Evolutionary conservation across 2,329 filamentous ascomycete genomes (phyloP).

Genomic region (Xylaria multiplex): DNA sequence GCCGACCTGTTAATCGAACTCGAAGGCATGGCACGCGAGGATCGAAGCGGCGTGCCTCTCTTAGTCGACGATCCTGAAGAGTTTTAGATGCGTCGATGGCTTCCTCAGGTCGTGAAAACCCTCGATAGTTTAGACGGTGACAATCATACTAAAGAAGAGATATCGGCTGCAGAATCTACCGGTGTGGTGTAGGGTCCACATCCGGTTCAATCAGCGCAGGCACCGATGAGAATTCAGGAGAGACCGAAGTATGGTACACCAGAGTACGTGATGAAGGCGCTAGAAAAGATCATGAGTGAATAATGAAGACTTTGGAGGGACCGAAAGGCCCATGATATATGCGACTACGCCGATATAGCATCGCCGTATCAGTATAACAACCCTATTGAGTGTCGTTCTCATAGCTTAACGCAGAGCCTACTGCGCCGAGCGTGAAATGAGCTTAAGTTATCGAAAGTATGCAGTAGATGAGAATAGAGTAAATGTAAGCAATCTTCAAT

Average conservation of each 20-base stretch:
- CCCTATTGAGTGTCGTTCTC: no score
- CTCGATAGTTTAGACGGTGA: slow-evolving; percentile 10
- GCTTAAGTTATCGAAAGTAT: no score
- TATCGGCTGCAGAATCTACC: slow-evolving; percentile 13
- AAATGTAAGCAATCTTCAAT: no score
- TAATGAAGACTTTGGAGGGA: neutral
- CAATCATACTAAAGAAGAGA: slow-evolving; percentile 21
- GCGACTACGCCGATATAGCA: no score
- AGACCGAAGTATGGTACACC: neutral
- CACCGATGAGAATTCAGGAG: neutral
- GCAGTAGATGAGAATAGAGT: no score
- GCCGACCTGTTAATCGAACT: slow-evolving; percentile 9
- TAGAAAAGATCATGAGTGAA: slow-evolving; percentile 24
- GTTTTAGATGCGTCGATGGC: slow-evolving; percentile 26
- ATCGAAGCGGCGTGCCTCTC: slow-evolving; percentile 17
- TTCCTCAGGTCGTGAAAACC: slow-evolving; percentile 17
- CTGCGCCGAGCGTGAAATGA: no score
- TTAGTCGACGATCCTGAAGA: slow-evolving; percentile 17
- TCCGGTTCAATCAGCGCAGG: neutral
- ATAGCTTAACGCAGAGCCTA: no score
- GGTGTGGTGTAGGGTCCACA: slow-evolving; percentile 23
- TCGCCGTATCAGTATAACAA: no score
- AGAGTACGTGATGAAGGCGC: slow-evolving; percentile 5
- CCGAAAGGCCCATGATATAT: no score
- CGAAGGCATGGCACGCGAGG: slow-evolving; percentile 14